phyloP scores from a whole-genome alignment of 306 rosid species.

The Prunus mira region DNA sequence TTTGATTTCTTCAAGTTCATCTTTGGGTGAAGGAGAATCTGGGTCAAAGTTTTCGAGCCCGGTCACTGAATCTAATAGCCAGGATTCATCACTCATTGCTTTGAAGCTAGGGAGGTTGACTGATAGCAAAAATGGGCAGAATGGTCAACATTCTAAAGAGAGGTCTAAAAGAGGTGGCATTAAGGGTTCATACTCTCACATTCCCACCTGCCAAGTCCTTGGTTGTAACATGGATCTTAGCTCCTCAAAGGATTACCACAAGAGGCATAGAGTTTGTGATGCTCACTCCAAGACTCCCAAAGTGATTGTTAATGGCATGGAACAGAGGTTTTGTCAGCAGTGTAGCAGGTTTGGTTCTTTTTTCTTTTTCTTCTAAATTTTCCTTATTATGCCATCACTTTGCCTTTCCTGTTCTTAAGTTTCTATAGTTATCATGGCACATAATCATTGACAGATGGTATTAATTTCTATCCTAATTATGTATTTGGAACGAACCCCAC shows the following conservation, averaged over 20 bases:
- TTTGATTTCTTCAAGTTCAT: slow-evolving; percentile 50
- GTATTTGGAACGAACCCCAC: neutral
- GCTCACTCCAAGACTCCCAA: slow-evolving; percentile 74
- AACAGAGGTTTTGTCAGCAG: slow-evolving; percentile 87
- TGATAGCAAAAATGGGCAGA: slow-evolving; percentile 37
- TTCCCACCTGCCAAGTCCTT: slow-evolving; percentile 70
- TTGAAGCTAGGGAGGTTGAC: slow-evolving; percentile 63
- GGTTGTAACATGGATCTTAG: slow-evolving; percentile 76
- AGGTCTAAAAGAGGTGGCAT: slow-evolving; percentile 49
- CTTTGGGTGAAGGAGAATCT: slow-evolving; percentile 49
- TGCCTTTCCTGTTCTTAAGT: neutral
- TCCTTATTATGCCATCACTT: neutral
- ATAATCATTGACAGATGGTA: neutral
- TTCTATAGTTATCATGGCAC: slow-evolving; percentile 13
- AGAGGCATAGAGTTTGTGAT: slow-evolving; percentile 79
- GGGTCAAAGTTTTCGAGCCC: slow-evolving; percentile 44
- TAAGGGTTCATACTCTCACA: slow-evolving; percentile 34
- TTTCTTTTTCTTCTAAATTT: neutral
- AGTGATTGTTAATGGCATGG: slow-evolving; percentile 74
- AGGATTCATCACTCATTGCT: slow-evolving; percentile 51
- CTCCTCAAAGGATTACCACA: slow-evolving; percentile 78
- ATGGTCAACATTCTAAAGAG: slow-evolving; percentile 25
- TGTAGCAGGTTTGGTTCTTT: slow-evolving; percentile 62
- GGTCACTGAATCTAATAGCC: slow-evolving; percentile 34
- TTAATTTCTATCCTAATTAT: neutral